Evolutionary conservation across 345 rosid genomes (phyloP), one percentile per base, ranked within the genome.

Genomic region (Linum lewisii): DNA sequence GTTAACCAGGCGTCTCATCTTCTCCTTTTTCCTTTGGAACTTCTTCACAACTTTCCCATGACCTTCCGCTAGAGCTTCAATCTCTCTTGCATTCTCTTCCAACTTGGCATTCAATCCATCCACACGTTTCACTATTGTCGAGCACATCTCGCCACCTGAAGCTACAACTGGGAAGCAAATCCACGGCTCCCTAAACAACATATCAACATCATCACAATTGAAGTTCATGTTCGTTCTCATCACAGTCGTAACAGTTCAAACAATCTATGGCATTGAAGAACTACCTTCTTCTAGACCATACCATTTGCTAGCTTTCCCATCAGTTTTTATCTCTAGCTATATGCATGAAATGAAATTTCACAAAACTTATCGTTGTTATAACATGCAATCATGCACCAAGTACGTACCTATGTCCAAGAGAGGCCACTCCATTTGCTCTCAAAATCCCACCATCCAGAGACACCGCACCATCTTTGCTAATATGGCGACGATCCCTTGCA

Each of bases 401-500:
- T 15, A 11, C 67, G 19, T 79, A 87, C 89, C 85, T 56, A 50
- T 24, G 57, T 5, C 83, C 81, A 15, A 75, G 73, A 49, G 75
- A 73, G 21, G 79, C 60, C 5, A 75, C 29, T n/a, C 79, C 78
- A 3, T 79, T 75, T 63, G 65, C 81, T 65, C 70, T 78, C 10
- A 68, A 51, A 6, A 82, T 82, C 24, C 83, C 79, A 0, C 93
- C 96, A 51, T 88, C 93, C 47, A 83, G 61, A 22, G 93, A 83
- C 2, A 85, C 75, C 22, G 78, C 78, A 19, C 78, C 69, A 8
- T 78, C 70, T 4, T 19, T 58, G n/a, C 79, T 72, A 63, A 50
- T 66, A 21, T 11, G 18, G 14, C 2, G 47, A 42, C 13, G 47
- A 3, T 66, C 62, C 34, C 67, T 64, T 49, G 90, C 90, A 21